Evolutionary conservation across 2,329 filamentous ascomycete species (phyloP).

Genomic region (Alternaria triticimaculans): DNA sequence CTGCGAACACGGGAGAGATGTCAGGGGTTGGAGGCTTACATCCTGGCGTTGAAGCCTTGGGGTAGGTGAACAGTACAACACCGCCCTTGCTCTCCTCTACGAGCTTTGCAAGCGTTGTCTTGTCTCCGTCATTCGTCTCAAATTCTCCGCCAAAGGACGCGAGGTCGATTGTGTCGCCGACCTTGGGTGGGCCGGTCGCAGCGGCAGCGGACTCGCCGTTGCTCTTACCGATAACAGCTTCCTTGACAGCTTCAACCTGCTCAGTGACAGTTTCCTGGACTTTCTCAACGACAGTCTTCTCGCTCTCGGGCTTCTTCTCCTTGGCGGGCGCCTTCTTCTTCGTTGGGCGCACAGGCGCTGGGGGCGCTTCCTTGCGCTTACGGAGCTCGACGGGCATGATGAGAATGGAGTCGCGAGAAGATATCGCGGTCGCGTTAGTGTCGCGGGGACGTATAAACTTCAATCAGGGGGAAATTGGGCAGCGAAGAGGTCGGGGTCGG

Average conservation of each 20-base stretch:
- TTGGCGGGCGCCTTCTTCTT: slow-evolving; percentile 57
- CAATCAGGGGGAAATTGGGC: slow-evolving; percentile 4
- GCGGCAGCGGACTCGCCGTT: slow-evolving; percentile 28
- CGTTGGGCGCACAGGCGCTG: slow-evolving; percentile 55
- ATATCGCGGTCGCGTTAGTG: slow-evolving; percentile 26
- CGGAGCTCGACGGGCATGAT: slow-evolving; percentile 63
- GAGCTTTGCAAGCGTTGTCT: slow-evolving; percentile 79
- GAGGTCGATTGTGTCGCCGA: slow-evolving; percentile 62
- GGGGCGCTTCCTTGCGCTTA: slow-evolving; percentile 66
- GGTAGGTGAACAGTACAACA: slow-evolving; percentile 93
- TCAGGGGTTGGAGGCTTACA: slow-evolving; percentile 67
- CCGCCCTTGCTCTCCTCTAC: slow-evolving; percentile 83
- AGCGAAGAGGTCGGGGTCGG: slow-evolving; percentile 2
- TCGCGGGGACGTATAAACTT: slow-evolving; percentile 21
- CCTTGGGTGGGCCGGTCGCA: slow-evolving; percentile 38
- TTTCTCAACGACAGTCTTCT: slow-evolving; percentile 46
- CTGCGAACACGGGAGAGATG: background rate
- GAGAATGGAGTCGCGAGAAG: slow-evolving; percentile 31
- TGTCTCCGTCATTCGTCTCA: slow-evolving; percentile 82
- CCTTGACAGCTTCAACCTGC: slow-evolving; percentile 42
- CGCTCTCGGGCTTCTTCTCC: slow-evolving; percentile 35
- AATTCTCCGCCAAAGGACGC: slow-evolving; percentile 71
- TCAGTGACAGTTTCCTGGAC: slow-evolving; percentile 41
- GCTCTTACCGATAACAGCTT: slow-evolving; percentile 38
- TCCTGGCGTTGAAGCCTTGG: slow-evolving; percentile 90